phyloP scores from a whole-genome alignment of 495 filamentous ascomycete genomes.

The Astrothelium subdiscretum region DNA sequence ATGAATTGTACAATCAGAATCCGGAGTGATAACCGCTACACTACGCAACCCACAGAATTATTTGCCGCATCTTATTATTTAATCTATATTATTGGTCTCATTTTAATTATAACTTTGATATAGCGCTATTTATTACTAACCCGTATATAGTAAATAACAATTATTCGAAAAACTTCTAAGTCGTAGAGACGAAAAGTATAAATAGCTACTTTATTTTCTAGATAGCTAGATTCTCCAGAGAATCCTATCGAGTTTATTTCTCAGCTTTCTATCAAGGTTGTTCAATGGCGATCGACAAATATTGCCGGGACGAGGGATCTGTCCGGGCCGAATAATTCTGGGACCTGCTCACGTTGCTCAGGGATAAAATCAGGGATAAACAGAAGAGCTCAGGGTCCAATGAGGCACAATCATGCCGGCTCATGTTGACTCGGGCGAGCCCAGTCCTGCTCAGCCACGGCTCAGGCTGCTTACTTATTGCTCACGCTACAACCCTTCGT shows the following conservation, averaged over 20 bases:
- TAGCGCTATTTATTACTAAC: too few species aligned
- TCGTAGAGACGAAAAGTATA: too few species aligned
- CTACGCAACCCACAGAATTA: background rate
- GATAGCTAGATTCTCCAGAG: background rate
- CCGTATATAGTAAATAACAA: too few species aligned
- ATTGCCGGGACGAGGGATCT: background rate
- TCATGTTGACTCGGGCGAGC: background rate
- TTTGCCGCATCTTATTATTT: background rate
- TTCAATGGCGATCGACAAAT: background rate
- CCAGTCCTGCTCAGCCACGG: background rate
- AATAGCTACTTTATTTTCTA: background rate
- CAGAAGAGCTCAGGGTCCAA: background rate
- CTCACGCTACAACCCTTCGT: conserved; percentile 1
- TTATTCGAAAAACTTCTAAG: too few species aligned
- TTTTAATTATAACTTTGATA: background rate
- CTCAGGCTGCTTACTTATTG: background rate
- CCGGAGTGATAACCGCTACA: background rate
- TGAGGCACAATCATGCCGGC: background rate
- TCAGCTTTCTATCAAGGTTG: background rate
- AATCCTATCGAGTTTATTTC: background rate
- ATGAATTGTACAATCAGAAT: background rate
- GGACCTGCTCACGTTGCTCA: background rate
- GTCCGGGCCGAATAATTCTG: background rate
- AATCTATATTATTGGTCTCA: background rate
- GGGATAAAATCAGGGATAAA: background rate